These are phyloP conservation scores for Diaporthe capsici DNA, from an alignment of 2,329 filamentous ascomycete species.

Conservation along the genomic window DNA sequence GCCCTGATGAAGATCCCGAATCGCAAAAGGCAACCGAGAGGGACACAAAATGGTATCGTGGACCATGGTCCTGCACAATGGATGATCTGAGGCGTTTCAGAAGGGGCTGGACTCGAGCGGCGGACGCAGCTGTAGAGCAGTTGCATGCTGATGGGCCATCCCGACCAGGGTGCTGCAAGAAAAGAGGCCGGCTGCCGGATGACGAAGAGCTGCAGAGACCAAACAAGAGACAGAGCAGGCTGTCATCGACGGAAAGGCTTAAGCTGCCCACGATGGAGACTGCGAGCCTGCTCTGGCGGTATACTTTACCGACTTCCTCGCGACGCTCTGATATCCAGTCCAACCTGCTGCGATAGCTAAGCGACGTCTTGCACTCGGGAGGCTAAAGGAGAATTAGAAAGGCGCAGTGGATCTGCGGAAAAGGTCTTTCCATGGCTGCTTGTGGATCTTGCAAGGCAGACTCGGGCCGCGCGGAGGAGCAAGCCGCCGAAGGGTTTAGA, in stretches of 20 bases:
- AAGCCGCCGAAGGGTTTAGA: background rate
- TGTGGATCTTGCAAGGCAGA: background rate
- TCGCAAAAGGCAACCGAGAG: conserved; percentile 44
- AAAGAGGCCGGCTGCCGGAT: background rate
- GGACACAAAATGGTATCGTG: background rate
- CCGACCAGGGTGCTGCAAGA: conserved; percentile 16
- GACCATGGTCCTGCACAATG: conserved; percentile 54
- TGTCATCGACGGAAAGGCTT: background rate
- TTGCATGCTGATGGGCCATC: conserved; percentile 40
- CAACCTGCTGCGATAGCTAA: background rate
- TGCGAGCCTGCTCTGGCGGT: conserved; percentile 51
- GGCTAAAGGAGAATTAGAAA: background rate
- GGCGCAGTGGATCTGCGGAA: background rate
- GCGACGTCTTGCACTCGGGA: background rate
- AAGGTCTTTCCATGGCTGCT: background rate
- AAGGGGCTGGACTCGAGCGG: conserved; percentile 51
- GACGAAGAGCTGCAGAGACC: background rate
- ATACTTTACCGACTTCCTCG: conserved; percentile 40
- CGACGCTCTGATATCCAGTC: background rate
- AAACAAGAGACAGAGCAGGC: conserved; percentile 33
- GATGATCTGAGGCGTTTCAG: conserved; percentile 57
- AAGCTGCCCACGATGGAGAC: conserved; percentile 46
- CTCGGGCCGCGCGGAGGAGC: conserved; percentile 21
- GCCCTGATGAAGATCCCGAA: conserved; percentile 49
- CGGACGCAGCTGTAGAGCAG: conserved; percentile 48